Evolutionary conservation across 306 rosid genomes (phyloP), one percentile per base, ranked within the genome.

Genomic region (Luffa acutangula): DNA sequence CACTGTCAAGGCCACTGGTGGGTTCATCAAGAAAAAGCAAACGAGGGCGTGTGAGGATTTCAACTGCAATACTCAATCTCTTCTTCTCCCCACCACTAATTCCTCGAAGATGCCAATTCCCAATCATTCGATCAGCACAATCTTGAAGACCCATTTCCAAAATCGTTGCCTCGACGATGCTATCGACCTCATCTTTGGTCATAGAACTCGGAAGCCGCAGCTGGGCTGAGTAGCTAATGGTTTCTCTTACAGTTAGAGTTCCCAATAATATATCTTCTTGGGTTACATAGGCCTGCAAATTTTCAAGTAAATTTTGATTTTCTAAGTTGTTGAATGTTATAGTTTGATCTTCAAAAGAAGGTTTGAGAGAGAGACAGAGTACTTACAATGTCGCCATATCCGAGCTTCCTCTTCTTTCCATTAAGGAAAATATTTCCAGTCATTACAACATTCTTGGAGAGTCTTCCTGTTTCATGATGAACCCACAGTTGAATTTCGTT

Each of bases 21-120:
- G 99, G 99, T 81, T 95, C 99, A 78, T 95, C 97, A 33, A 95
- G 91, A 81, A 95, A 93, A 89, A 95, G 80, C 18, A 95, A 89
- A 49, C 80, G 45, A 14, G 97, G 97, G 46, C 92, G 89, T 64
- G 96, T 93, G 18, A 95, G 91, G 75, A 93, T 95, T 78, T 95
- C 97, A 63, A 95, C 90, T 10, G 93, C 97, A 81, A 95, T 90
- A 86, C 99, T 90, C 59, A 93, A 80, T 54, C 99, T 91, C 82
- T 93, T 95, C 90, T 86, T 93, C 78, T 95, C 97, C 42, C 99
- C 99, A 42, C 97, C 99, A 45, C 97, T 95, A 79, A 95, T 87
- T 0, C 99, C 97, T 79, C 99, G 89, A 51, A 89, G 82, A 48
- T 93, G 97, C 98, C 98, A 95, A 73, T 89, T 91, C 58, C 98